Conservation (phyloP, 148 eudicot species). For the Persicaria tinctoria region DNA sequence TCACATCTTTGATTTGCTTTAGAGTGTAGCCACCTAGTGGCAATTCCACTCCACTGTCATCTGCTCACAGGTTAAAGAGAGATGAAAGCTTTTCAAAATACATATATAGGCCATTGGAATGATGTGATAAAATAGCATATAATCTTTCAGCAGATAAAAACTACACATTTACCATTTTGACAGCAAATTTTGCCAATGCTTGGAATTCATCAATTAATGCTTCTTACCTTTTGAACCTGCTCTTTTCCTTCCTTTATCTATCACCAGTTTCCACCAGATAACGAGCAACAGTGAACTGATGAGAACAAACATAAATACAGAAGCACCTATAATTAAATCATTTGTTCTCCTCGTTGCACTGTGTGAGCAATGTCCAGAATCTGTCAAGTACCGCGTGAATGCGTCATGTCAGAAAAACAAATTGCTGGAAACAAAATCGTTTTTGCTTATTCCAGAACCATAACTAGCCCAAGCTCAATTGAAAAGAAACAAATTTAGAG, state of each 20-base stretch:
- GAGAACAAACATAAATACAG: not conserved
- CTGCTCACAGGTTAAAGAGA: not conserved
- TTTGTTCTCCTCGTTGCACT: not conserved
- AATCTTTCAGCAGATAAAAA: too few species aligned
- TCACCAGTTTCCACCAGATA: conserved; percentile 3
- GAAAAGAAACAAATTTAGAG: too few species aligned
- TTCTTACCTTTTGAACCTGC: not conserved
- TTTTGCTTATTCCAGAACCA: not conserved
- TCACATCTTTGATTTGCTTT: conserved; percentile 8
- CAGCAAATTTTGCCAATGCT: too few species aligned
- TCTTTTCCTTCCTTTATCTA: conserved; percentile 3
- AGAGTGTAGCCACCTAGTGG: conserved; percentile 5
- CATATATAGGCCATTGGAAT: too few species aligned
- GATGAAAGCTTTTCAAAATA: not conserved
- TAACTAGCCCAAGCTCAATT: not conserved
- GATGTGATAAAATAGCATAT: too few species aligned
- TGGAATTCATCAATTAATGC: too few species aligned
- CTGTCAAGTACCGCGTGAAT: not conserved
- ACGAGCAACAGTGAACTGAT: not conserved
- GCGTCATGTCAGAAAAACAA: not conserved
- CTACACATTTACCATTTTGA: not conserved
- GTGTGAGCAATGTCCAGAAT: conserved; percentile 4
- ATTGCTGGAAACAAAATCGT: not conserved
- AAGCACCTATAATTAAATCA: not conserved
- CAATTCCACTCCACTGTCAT: not conserved